phyloP scores from a whole-genome alignment of 1,139 yeast species.

The Candida sp. region DNA sequence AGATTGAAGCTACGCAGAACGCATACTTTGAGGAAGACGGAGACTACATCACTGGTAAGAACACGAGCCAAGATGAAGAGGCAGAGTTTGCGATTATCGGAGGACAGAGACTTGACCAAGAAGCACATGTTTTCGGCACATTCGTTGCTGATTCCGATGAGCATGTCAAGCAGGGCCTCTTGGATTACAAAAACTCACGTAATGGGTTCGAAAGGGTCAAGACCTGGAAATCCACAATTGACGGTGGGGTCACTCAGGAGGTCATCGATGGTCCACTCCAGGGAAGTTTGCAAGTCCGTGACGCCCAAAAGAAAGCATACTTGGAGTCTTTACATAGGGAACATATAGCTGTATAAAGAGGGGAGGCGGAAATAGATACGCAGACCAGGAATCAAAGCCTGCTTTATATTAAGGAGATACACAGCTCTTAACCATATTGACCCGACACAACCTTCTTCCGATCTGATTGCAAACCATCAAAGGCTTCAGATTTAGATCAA shows the following conservation, averaged over 20 bases:
- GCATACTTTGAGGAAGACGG: slow-evolving; percentile 75
- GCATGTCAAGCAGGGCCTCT: slow-evolving; percentile 67
- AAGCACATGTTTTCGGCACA: slow-evolving; percentile 88
- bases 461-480: not conserved
- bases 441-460: not conserved
- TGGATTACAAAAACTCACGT: slow-evolving; percentile 67
- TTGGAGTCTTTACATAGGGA: slow-evolving; percentile 13
- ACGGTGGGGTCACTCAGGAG: slow-evolving; percentile 57
- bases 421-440: too few species aligned
- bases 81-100: slow-evolving; percentile 71
- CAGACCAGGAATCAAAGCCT: not conserved
- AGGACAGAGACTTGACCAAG: slow-evolving; percentile 79
- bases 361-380: not conserved
- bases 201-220: slow-evolving; percentile 79
- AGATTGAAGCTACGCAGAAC: slow-evolving; percentile 51
- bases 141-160: slow-evolving; percentile 74
- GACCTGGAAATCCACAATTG: slow-evolving; percentile 72
- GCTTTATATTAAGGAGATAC: too few species aligned
- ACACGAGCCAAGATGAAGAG: slow-evolving; percentile 34
- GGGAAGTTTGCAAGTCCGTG: slow-evolving; percentile 38
- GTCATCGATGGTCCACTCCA: slow-evolving; percentile 45
- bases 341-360: not conserved
- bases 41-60: slow-evolving; percentile 53
- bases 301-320: slow-evolving; percentile 29
- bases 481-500: too few species aligned